phyloP scores from a whole-genome alignment of 768 basidiomycete species.

The Amanita polypyramis region DNA sequence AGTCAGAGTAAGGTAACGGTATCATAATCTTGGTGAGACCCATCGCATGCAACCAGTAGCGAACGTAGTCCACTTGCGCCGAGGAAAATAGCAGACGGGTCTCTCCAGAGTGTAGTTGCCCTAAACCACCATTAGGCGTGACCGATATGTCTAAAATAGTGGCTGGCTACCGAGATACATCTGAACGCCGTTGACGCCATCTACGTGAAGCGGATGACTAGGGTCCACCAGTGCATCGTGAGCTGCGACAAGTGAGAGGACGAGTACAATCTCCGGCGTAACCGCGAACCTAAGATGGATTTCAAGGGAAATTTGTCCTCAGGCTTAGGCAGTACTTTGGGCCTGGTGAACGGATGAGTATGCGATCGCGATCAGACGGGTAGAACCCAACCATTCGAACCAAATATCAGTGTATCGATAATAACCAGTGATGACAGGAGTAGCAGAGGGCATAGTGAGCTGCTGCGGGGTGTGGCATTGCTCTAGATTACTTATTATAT shows the following conservation, averaged over 20 bases:
- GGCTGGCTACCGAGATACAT: slow-evolving; percentile 49
- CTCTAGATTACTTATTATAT: too few relatives aligned
- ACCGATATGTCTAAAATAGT: neutral
- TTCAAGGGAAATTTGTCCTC: slow-evolving; percentile 55
- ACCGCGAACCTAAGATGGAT: slow-evolving; percentile 42
- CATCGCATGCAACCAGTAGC: slow-evolving; percentile 77
- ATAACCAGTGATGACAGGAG: slow-evolving; percentile 52
- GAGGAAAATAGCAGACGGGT: slow-evolving; percentile 75
- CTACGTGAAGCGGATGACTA: slow-evolving; percentile 60
- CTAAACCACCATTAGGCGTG: slow-evolving; percentile 19
- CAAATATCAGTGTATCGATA: slow-evolving; percentile 82
- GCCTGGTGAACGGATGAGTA: slow-evolving; percentile 32
- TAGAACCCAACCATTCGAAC: slow-evolving; percentile 57
- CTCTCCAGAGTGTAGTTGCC: slow-evolving; percentile 62
- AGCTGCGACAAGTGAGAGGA: slow-evolving; percentile 22
- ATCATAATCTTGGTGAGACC: slow-evolving; percentile 51
- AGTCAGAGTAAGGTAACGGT: slow-evolving; percentile 71
- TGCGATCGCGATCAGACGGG: neutral
- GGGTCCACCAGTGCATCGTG: slow-evolving; percentile 61
- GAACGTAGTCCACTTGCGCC: slow-evolving; percentile 74
- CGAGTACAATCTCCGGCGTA: neutral
- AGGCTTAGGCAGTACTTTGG: slow-evolving; percentile 41
- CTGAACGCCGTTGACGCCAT: slow-evolving; percentile 56
- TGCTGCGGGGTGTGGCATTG: slow-evolving; percentile 9
- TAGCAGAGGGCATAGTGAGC: slow-evolving; percentile 16